phyloP scores from a whole-genome alignment of 2,329 filamentous ascomycete genomes.

The Spiromastix sp. region DNA sequence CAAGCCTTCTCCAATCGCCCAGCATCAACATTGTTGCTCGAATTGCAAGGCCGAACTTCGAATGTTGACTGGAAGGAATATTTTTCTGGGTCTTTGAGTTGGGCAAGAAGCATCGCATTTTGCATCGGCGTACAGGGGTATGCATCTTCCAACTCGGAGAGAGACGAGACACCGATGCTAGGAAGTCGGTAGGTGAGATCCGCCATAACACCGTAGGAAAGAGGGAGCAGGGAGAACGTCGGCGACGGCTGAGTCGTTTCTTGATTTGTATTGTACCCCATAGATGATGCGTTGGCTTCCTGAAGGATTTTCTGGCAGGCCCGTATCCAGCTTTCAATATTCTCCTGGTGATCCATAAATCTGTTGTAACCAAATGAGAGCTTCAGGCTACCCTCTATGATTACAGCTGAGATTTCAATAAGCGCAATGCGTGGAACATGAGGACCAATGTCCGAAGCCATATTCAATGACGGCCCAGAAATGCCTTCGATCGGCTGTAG shows the following conservation, averaged over 20 bases:
- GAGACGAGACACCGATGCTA: slow-evolving; percentile 22
- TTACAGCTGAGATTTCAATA: slow-evolving; percentile 43
- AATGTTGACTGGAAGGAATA: slow-evolving; percentile 16
- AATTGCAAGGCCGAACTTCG: slow-evolving; percentile 21
- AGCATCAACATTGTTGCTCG: slow-evolving; percentile 18
- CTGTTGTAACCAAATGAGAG: slow-evolving; percentile 43
- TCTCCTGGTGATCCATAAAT: slow-evolving; percentile 36
- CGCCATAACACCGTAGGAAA: slow-evolving; percentile 31
- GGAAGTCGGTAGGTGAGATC: slow-evolving; percentile 27
- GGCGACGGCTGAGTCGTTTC: slow-evolving; percentile 17
- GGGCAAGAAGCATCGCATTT: slow-evolving; percentile 11
- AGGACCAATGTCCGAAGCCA: slow-evolving; percentile 37
- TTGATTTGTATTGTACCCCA: too few species aligned
- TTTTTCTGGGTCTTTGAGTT: slow-evolving; percentile 5
- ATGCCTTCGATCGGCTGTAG: slow-evolving; percentile 32
- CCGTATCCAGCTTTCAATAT: slow-evolving; percentile 34
- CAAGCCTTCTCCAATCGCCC: slow-evolving; percentile 18
- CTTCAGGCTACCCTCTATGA: slow-evolving; percentile 36
- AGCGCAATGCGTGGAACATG: slow-evolving; percentile 38
- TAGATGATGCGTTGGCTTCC: too few species aligned
- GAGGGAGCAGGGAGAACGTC: slow-evolving; percentile 34
- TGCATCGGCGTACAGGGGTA: slow-evolving; percentile 25
- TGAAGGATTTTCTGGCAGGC: slow-evolving; percentile 27
- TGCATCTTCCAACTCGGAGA: slow-evolving; percentile 23
- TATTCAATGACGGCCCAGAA: slow-evolving; percentile 33